Evolutionary conservation across 441 rosid species (phyloP).

Genomic region (Capsella rubella): DNA sequence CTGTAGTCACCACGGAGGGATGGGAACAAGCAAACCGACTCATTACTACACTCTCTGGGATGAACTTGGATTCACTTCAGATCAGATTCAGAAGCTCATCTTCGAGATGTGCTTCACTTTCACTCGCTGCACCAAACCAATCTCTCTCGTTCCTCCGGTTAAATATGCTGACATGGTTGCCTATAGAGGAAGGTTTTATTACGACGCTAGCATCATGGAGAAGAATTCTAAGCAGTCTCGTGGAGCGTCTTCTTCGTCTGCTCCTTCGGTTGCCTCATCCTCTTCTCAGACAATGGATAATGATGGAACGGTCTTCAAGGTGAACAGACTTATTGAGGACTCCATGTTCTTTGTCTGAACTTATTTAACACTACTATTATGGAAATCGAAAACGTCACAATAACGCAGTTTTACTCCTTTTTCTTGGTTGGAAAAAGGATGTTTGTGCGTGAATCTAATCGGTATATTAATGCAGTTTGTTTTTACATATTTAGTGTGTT

Average conservation of each 20-base stretch:
- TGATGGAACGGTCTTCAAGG: not conserved
- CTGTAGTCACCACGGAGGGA: conserved; percentile 76
- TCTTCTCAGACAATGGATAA: too few species aligned
- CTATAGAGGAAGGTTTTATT: conserved; percentile 68
- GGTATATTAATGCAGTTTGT: conserved; percentile 10
- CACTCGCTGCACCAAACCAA: conserved; percentile 84
- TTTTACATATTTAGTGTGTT: not conserved
- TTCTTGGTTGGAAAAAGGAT: conserved; percentile 40
- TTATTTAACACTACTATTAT: not conserved
- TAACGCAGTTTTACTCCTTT: conserved; percentile 45
- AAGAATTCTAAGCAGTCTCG: conserved; percentile 41
- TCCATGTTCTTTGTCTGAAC: not conserved
- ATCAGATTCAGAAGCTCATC: conserved; percentile 69
- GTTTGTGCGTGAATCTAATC: conserved; percentile 76
- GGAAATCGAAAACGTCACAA: not conserved
- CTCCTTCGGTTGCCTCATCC: conserved; percentile 38
- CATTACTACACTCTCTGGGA: conserved; percentile 82
- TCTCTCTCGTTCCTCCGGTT: conserved; percentile 78
- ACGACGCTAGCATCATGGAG: conserved; percentile 58
- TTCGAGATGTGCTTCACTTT: conserved; percentile 80
- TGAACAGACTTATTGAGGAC: not conserved
- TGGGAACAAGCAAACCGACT: conserved; percentile 85
- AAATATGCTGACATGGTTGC: conserved; percentile 83
- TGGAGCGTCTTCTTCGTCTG: conserved; percentile 43
- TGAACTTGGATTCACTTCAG: conserved; percentile 64